Percentiles rank a stretch among this genome's conserved stretches.
Conservation (phyloP, 2,329 filamentous ascomycete genomes). For the Colletotrichum noveboracense region DNA sequence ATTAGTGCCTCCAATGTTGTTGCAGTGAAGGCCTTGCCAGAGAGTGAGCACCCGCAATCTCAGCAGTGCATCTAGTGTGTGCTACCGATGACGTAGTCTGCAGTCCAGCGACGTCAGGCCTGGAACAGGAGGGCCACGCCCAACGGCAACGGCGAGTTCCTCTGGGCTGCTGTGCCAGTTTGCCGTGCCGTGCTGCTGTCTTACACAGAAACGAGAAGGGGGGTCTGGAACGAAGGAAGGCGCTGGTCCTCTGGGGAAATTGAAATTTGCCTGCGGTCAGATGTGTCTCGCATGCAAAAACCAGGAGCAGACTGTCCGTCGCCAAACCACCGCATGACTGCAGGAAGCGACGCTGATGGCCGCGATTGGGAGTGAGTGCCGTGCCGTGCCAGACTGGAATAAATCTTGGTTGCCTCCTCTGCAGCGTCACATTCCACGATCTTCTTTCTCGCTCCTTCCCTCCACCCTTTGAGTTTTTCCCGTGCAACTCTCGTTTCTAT, state of each 20-base stretch:
- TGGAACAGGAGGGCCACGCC: background rate
- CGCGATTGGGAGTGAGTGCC: background rate
- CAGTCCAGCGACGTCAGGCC: slow-evolving; percentile 7
- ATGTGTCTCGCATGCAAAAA: background rate
- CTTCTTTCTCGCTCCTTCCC: background rate
- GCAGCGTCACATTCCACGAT: background rate
- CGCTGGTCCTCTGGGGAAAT: slow-evolving; percentile 11
- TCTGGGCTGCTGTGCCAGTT: background rate
- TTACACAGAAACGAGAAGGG: slow-evolving; percentile 3
- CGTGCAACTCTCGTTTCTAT: background rate
- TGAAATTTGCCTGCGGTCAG: background rate
- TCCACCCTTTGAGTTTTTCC: background rate
- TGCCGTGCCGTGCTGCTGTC: background rate
- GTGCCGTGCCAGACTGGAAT: background rate
- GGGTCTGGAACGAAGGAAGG: background rate
- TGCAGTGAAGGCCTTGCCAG: background rate
- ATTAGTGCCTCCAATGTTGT: background rate
- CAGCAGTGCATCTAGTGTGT: background rate
- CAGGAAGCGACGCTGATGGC: background rate
- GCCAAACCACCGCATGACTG: background rate
- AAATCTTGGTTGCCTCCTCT: slow-evolving; percentile 5
- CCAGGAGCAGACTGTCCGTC: slow-evolving; percentile 5
- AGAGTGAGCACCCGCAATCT: background rate
- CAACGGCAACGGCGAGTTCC: background rate
- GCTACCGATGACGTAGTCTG: slow-evolving; percentile 15